Conservation (phyloP, 139 green algal genomes). For the Volvox africanus region DNA sequence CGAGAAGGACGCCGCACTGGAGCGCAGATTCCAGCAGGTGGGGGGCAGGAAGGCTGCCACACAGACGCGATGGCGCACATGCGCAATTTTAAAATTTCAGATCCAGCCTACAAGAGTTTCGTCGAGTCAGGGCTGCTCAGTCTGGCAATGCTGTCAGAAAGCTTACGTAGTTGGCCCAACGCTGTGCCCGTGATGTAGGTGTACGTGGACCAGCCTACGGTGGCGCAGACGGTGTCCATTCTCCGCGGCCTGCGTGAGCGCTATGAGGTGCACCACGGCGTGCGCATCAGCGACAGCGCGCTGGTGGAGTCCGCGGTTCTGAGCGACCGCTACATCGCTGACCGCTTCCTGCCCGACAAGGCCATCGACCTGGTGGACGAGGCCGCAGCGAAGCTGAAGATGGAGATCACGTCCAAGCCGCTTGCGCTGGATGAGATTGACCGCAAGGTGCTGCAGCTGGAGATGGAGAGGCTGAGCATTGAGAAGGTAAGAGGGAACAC, state of each 20-base stretch:
- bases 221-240: constrained; percentile 96
- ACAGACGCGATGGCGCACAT: too few species aligned
- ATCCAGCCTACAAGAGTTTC: too few species aligned
- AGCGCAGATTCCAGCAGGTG: constrained; percentile 93
- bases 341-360: constrained; percentile 78
- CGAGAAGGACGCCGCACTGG: constrained; percentile 98
- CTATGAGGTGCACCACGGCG: constrained; percentile 98
- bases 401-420: constrained; percentile 99
- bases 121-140: too few species aligned
- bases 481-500: background rate
- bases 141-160: too few species aligned
- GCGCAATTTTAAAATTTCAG: too few species aligned
- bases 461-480: constrained; percentile 92
- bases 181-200: constrained; percentile 70
- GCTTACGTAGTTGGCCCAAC: too few species aligned
- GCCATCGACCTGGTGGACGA: constrained; percentile 98
- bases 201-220: constrained; percentile 93
- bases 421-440: constrained; percentile 96
- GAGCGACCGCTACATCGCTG: constrained; percentile 90
- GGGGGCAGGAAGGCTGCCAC: background rate
- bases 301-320: constrained; percentile 96
- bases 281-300: constrained; percentile 95
- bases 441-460: constrained; percentile 83
- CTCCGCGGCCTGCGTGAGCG: constrained; percentile 93
- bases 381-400: constrained; percentile 96